phyloP scores from a whole-genome alignment of 148 eudicot species.

The Pharnaceum exiguum region DNA sequence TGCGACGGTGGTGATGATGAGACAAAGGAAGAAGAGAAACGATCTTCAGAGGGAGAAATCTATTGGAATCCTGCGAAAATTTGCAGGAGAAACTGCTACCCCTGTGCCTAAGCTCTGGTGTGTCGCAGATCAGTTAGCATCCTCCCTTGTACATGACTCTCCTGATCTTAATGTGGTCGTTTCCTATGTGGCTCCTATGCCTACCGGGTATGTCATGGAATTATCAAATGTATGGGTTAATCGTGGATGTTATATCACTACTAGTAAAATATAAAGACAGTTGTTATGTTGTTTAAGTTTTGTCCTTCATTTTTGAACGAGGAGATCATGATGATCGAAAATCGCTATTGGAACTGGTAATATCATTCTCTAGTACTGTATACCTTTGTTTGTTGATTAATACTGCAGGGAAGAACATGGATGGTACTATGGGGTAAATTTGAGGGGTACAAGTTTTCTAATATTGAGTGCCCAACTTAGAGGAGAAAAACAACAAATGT shows the following conservation, averaged over 20 bases:
- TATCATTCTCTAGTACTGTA: not conserved
- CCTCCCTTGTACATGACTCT: not conserved
- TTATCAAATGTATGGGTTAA: no score
- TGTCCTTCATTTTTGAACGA: no score
- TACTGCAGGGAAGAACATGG: constrained; percentile 48
- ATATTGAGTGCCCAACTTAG: constrained; percentile 36
- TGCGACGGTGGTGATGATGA: not conserved
- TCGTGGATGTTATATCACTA: no score
- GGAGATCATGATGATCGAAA: no score
- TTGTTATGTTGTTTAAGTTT: no score
- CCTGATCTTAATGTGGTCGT: constrained; percentile 24
- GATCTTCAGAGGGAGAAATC: constrained; percentile 30
- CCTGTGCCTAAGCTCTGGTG: constrained; percentile 43
- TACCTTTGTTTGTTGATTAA: not conserved
- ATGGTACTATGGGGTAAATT: constrained; percentile 46
- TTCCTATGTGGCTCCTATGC: constrained; percentile 36
- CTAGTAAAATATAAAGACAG: no score
- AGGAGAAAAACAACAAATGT: constrained; percentile 36
- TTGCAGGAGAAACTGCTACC: constrained; percentile 49
- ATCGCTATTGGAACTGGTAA: not conserved
- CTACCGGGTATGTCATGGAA: constrained; percentile 31
- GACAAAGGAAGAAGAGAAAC: constrained; percentile 18
- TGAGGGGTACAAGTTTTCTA: constrained; percentile 32
- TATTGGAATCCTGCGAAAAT: constrained; percentile 36
- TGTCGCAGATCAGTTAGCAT: constrained; percentile 35